Percentiles rank a stretch among this genome's conserved stretches.
Evolutionary conservation across 2,329 filamentous ascomycete genomes (phyloP).

Genomic region (Ophiosphaerella narmari): DNA sequence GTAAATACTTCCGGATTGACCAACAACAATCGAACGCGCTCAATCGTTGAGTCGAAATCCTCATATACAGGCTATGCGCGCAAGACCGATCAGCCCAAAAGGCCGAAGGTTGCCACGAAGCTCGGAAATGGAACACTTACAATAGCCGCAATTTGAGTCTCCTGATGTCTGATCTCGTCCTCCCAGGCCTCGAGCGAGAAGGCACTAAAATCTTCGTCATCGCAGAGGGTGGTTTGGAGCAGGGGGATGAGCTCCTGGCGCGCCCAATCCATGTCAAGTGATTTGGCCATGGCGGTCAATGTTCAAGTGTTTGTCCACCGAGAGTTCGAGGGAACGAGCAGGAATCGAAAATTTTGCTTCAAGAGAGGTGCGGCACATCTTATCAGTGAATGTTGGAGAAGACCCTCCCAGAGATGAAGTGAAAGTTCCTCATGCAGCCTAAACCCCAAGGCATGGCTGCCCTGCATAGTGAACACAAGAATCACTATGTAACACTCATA

Average conservation of each 20-base stretch:
- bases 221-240: neutral
- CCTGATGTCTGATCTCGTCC: neutral
- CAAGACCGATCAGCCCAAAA: neutral
- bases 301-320: no score
- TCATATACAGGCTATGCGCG: slow-evolving; percentile 5
- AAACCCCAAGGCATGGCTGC: no score
- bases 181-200: neutral
- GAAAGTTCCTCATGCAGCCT: no score
- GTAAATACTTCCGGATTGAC: slow-evolving; percentile 5
- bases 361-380: no score
- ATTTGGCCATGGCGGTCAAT: neutral
- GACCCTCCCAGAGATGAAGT: no score
- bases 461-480: no score
- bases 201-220: neutral
- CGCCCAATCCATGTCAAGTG: slow-evolving; percentile 2
- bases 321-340: no score
- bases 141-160: neutral
- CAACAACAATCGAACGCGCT: slow-evolving; percentile 9
- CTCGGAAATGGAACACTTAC: slow-evolving; percentile 3
- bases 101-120: no score
- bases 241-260: slow-evolving; percentile 9
- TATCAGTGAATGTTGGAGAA: no score
- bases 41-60: slow-evolving; percentile 13
- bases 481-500: no score
- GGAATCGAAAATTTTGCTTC: no score